Conservation (phyloP, 768 basidiomycete genomes). For the Baorangia bicolor region DNA sequence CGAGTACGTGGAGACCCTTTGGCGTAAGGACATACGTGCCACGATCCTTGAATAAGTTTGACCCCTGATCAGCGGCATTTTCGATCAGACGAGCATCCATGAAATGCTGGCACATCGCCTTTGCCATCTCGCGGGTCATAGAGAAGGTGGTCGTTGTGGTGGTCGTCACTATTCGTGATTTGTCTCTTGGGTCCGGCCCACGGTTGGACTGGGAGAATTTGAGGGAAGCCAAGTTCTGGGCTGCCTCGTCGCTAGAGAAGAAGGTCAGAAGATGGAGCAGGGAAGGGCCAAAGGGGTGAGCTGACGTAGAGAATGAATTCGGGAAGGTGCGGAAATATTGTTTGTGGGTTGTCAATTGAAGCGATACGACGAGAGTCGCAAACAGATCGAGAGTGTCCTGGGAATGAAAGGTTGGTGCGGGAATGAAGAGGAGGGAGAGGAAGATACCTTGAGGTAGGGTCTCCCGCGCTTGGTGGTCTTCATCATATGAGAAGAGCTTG, state of each 20-base stretch:
- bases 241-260: slow-evolving; percentile 84
- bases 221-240: slow-evolving; percentile 87
- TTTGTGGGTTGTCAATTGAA: slow-evolving; percentile 84
- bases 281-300: slow-evolving; percentile 15
- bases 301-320: slow-evolving; percentile 95
- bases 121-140: slow-evolving; percentile 99
- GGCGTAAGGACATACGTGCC: slow-evolving; percentile 95
- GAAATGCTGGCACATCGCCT: slow-evolving; percentile 99
- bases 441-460: slow-evolving; percentile 83
- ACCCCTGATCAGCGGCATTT: slow-evolving; percentile 88
- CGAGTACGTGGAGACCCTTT: slow-evolving; percentile 97
- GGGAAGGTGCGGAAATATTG: slow-evolving; percentile 95
- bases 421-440: slow-evolving; percentile 2
- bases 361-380: slow-evolving; percentile 92
- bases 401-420: not conserved
- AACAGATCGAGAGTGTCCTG: slow-evolving; percentile 99
- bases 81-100: slow-evolving; percentile 99
- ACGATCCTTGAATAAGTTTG: slow-evolving; percentile 94
- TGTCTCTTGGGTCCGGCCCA: slow-evolving; percentile 96
- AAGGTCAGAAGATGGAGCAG: slow-evolving; percentile 1
- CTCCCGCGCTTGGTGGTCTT: slow-evolving; percentile 96
- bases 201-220: slow-evolving; percentile 99
- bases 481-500: slow-evolving; percentile 92
- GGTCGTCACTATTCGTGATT: slow-evolving; percentile 96
- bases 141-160: slow-evolving; percentile 99